Conservation (phyloP, 345 rosid species). For the Eucalyptus urophylla region DNA sequence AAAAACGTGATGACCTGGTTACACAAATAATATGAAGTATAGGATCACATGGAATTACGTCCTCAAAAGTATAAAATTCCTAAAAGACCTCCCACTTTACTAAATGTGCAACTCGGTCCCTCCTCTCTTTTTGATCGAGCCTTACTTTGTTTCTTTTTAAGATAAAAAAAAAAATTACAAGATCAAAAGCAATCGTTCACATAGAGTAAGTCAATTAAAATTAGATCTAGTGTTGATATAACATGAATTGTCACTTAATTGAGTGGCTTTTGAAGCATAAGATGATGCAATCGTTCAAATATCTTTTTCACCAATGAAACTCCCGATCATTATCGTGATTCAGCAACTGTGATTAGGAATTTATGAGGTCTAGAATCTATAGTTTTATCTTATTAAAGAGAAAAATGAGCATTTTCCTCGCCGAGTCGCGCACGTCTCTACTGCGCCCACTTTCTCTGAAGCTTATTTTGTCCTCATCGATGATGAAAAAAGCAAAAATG, state of each 20-base stretch:
- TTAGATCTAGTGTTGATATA: fast-evolving
- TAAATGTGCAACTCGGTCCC: neutral
- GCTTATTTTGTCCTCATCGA: neutral
- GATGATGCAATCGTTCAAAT: neutral
- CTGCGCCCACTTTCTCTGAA: neutral
- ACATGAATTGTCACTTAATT: neutral
- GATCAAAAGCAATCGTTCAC: neutral
- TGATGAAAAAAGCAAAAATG: neutral
- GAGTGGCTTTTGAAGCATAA: neutral
- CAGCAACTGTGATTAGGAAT: neutral
- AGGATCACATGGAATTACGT: neutral
- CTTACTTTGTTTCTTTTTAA: neutral
- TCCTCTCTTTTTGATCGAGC: neutral
- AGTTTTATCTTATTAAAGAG: neutral
- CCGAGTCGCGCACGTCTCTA: neutral
- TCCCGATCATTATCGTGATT: neutral
- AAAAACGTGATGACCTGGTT: fast-evolving
- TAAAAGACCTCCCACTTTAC: neutral
- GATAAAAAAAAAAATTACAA: neutral
- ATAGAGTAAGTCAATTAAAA: neutral
- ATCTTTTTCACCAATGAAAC: neutral
- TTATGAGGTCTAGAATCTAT: neutral
- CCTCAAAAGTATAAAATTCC: neutral
- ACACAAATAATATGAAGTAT: neutral
- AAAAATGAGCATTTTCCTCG: neutral